Percentiles rank a stretch among this genome's conserved stretches.
Conservation (phyloP, 352 stramenopile genomes). For the Pythium biforme region DNA sequence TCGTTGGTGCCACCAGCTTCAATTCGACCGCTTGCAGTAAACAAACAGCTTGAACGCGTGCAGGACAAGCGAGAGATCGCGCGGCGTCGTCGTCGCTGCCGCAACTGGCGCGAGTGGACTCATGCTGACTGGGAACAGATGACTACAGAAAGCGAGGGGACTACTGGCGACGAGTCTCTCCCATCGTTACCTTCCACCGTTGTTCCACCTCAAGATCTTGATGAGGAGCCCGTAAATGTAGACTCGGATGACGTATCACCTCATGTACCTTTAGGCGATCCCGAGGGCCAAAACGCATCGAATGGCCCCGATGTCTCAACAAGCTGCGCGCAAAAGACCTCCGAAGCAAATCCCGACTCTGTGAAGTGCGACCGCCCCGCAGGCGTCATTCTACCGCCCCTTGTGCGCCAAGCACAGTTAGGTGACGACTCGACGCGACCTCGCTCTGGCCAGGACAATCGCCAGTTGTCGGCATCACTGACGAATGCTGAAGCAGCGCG, state of each 20-base stretch:
- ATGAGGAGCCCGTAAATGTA: too few relatives aligned
- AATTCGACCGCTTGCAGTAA: not conserved
- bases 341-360: not conserved
- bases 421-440: not conserved
- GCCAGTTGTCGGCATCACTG: not conserved
- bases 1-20: not conserved
- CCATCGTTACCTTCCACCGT: not conserved
- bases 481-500: not conserved
- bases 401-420: not conserved
- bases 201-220: not conserved
- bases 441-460: conserved; percentile 1
- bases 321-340: not conserved
- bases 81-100: conserved; percentile 1
- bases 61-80: conserved; percentile 19
- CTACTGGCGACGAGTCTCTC: not conserved
- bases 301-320: too few relatives aligned
- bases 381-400: not conserved
- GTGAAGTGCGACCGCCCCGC: not conserved
- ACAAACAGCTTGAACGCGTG: conserved; percentile 18
- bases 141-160: not conserved
- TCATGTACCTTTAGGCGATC: too few relatives aligned
- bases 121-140: conserved; percentile 15
- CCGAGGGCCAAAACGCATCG: too few relatives aligned
- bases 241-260: too few relatives aligned
- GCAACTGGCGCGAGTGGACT: conserved; percentile 30